These are phyloP conservation scores for Solanum ossicruentum DNA, from an alignment of 257 asterid species.

Conservation along the genomic window DNA sequence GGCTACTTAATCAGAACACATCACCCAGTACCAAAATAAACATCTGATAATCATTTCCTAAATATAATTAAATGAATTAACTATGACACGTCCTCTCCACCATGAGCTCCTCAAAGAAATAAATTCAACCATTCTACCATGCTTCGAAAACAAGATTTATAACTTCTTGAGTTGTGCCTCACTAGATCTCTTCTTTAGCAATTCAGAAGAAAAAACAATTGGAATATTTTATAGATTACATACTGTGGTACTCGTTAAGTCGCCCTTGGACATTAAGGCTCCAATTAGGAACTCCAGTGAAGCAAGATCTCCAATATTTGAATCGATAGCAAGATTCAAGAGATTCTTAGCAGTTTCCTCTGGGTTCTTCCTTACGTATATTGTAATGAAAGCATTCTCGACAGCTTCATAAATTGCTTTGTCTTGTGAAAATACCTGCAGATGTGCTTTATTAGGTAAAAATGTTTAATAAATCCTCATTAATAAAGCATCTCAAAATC, in stretches of 20 bases:
- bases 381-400: conserved; percentile 86
- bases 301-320: conserved; percentile 96
- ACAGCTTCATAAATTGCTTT: conserved; percentile 93
- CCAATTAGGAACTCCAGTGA: conserved; percentile 77
- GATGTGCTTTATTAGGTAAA: conserved; percentile 2
- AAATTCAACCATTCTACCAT: neutral
- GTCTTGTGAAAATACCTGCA: conserved; percentile 90
- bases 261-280: conserved; percentile 81
- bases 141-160: neutral
- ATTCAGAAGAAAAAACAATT: neutral
- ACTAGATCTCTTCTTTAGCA: neutral
- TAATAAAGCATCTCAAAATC: neutral
- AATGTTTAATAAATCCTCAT: neutral
- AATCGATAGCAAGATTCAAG: conserved; percentile 68
- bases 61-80: neutral
- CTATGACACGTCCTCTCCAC: neutral
- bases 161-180: neutral
- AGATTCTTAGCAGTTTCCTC: conserved; percentile 89
- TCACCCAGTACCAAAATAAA: neutral
- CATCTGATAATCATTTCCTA: neutral
- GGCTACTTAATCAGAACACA: neutral
- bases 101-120: neutral
- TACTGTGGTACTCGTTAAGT: conserved; percentile 69
- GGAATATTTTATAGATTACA: conserved; percentile 1
- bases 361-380: conserved; percentile 62